Evolutionary conservation across 306 rosid genomes (phyloP), one percentile per base, ranked within the genome.

Genomic region (Pachyrhizus erosus): DNA sequence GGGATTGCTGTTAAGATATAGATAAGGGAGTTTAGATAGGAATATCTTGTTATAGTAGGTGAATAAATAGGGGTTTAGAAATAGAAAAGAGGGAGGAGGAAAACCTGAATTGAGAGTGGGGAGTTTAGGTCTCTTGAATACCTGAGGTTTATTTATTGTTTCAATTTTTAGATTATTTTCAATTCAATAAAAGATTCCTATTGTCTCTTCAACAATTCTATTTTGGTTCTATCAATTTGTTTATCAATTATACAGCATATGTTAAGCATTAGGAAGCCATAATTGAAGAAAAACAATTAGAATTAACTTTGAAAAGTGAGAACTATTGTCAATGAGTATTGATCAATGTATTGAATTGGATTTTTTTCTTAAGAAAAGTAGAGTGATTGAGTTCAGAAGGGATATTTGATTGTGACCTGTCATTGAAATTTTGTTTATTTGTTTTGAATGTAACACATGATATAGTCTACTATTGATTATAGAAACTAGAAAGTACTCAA

Each of bases 301-400:
- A 49, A 40, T 70, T 61, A 46, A 54, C 18, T 34, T 21, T 71
- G 57, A 65, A 20, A 54, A 27, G 73, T 49, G 81, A 55, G 45
- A 82, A 81, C 57, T 54, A 3, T 78, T 82, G 71, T 65, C 78
- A 12, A 57, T 23, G 31, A 23, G 76, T 61, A 21, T 73, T 24
- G 10, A 37, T 67, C 64, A 57, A 61, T 83, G 76, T 49, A 66
- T 55, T 60, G 52, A 40, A 40, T 74, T 78, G 71, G 57, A 73
- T 45, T 29, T 48, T 49, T 60, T 48, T 18, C 31, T 14, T 51
- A 17, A 40, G 24, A 61, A 18, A 27, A 70, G 64, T 86, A 46
- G 37, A 73, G 62, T 1, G 40, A 61, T 13, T 58, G 24, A 65
- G 46, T 74, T 80, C 31, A n/a, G 20, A 57, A 67, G 60, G 48